phyloP scores from a whole-genome alignment of 257 asterid genomes.

The Capsicum chinense region DNA sequence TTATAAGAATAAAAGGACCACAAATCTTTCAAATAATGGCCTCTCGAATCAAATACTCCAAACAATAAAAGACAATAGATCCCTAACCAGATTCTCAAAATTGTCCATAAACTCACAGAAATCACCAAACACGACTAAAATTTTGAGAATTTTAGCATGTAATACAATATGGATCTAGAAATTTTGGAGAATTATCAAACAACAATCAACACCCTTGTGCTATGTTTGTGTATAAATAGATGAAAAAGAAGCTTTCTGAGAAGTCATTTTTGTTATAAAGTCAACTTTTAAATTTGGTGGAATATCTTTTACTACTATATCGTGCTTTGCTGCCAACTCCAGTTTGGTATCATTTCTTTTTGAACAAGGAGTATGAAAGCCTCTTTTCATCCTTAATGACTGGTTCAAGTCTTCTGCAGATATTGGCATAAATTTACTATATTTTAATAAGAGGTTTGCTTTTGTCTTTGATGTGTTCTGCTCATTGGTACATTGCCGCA shows the following conservation, averaged over 20 bases:
- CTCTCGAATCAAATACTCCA: too few relatives aligned
- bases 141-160: too few relatives aligned
- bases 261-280: constrained; percentile 51
- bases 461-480: constrained; percentile 91
- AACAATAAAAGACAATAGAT: too few relatives aligned
- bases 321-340: constrained; percentile 91
- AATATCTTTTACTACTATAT: constrained; percentile 73
- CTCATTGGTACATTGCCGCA: constrained; percentile 90
- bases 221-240: background rate
- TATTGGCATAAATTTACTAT: too few relatives aligned
- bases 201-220: background rate
- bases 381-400: constrained; percentile 87
- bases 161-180: too few relatives aligned
- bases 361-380: constrained; percentile 92
- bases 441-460: constrained; percentile 43
- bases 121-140: too few relatives aligned
- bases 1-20: constrained; percentile 77
- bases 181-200: too few relatives aligned
- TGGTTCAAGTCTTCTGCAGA: constrained; percentile 35
- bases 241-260: background rate
- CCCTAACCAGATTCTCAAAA: too few relatives aligned
- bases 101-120: too few relatives aligned
- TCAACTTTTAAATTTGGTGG: constrained; percentile 81
- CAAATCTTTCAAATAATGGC: background rate
- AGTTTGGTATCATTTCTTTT: constrained; percentile 91